Base-by-base conservation (phyloP, 805 yeast species). In the Hanseniaspora vineae region DNA sequence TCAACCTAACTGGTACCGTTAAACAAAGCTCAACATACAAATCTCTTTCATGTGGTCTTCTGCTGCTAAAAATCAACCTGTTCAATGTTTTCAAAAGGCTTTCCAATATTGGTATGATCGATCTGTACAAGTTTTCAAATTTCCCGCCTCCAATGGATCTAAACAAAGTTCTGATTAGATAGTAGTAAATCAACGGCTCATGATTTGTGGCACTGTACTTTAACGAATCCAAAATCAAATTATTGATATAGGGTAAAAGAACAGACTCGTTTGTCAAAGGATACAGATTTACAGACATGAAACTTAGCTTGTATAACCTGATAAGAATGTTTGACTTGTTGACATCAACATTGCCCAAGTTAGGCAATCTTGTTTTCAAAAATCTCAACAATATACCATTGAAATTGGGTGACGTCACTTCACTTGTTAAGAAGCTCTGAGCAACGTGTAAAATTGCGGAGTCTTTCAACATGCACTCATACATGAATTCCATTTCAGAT, bases 141-240 rank as follows among this genome's bases (percentile, higher is more conserved):
- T 97, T 72, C 6, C 98, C 98, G 45, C 98, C 97, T 33, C 97
- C 96, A 44, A 92, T 89, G 57, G 95, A 84, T 63, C 97, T 73
- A 70, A 92, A 92, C 45, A 92, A 67, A 0, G 95, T 86, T 56
- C 97, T 71, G 19, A 92, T 82, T 55, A 92, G 70, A 56, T 88
- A 84, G 52, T 90, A 89, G 61, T 88, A 92, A 2, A 87, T 86
- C 20, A 86, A 72, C 5, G 98, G 97, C 58, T 90, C 96, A 54
- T 84, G 83, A 0, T 97, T 85, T 8, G 80, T 78, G 1, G 96
- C 83, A 0, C 96, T 80, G 47, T 78, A 72, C 50, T 80, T 79
- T 60, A 92, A 69, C 0, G 94, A 84, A 49, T 84, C 81, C 52
- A 92, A 67, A 33, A 92, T 88, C 56, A 94, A 69, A 50, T 83